Evolutionary conservation across 2,329 filamentous ascomycete species (phyloP).

Genomic region (Corinectria fuckeliana): DNA sequence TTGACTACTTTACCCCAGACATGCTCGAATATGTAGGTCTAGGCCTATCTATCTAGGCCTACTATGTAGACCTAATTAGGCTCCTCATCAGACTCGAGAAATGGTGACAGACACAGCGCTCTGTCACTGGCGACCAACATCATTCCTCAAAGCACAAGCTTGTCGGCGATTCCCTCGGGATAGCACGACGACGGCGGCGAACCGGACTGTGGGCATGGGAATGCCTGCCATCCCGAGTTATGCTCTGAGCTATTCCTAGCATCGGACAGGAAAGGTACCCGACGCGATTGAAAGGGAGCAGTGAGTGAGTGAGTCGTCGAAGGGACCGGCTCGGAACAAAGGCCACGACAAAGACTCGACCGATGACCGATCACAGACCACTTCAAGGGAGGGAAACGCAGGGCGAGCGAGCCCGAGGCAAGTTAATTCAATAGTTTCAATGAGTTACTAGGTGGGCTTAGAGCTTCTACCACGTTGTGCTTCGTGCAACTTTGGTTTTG

Average conservation of each 20-base stretch:
- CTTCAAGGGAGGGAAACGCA: slow-evolving; percentile 9
- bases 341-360: background rate
- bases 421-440: background rate
- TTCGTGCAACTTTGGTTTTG: background rate
- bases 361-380: slow-evolving; percentile 10
- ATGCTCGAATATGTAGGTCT: no score
- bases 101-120: background rate
- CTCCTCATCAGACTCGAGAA: background rate
- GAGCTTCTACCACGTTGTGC: slow-evolving; percentile 1
- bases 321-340: slow-evolving; percentile 6
- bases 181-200: slow-evolving; percentile 23
- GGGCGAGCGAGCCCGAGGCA: slow-evolving; percentile 14
- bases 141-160: slow-evolving; percentile 30
- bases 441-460: background rate
- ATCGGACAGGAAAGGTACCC: slow-evolving; percentile 12
- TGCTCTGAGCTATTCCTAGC: slow-evolving; percentile 30
- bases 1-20: background rate
- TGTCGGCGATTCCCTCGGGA: slow-evolving; percentile 17
- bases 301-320: slow-evolving; percentile 2
- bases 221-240: slow-evolving; percentile 30
- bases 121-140: slow-evolving; percentile 23
- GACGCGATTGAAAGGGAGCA: slow-evolving; percentile 26
- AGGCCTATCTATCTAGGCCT: no score
- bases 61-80: no score
- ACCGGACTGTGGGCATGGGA: slow-evolving; percentile 24